A percentile compares a stretch with the other conserved stretches of the same genome.
Evolutionary conservation across 2,329 filamentous ascomycete species (phyloP).

Genomic region (Calonectria hawksworthii): DNA sequence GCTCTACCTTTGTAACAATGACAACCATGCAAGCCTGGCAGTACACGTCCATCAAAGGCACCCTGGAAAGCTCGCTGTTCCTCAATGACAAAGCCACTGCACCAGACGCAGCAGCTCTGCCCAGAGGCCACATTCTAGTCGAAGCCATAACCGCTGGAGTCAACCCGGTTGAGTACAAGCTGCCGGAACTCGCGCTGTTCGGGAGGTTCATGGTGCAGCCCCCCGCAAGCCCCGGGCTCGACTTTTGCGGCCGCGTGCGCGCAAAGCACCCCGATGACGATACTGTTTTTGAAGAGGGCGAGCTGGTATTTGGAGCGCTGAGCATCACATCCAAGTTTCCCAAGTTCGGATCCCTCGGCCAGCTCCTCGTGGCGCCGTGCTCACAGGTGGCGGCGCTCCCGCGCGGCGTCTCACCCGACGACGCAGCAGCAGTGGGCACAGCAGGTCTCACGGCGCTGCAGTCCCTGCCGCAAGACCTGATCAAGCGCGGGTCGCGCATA

Average conservation of each 20-base stretch:
- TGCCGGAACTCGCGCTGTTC: constrained; percentile 52
- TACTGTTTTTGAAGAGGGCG: neutral
- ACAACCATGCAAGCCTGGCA: constrained; percentile 17
- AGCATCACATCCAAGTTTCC: constrained; percentile 13
- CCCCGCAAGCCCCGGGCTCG: constrained; percentile 57
- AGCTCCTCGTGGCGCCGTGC: constrained; percentile 3
- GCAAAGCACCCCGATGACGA: constrained; percentile 21
- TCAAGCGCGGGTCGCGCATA: constrained; percentile 32
- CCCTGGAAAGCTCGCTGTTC: constrained; percentile 2
- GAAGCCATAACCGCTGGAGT: constrained; percentile 52
- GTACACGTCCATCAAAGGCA: constrained; percentile 8
- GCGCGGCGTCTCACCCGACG: constrained; percentile 24
- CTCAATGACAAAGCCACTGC: constrained; percentile 14
- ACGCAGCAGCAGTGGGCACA: constrained; percentile 41
- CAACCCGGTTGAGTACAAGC: constrained; percentile 59
- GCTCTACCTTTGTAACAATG: neutral
- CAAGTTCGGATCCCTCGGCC: constrained; percentile 21
- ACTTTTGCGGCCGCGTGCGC: constrained; percentile 62
- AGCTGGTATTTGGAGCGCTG: constrained; percentile 19
- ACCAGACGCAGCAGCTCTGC: neutral
- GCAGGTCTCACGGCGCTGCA: constrained; percentile 42
- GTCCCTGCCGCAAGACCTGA: constrained; percentile 33
- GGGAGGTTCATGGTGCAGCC: constrained; percentile 37
- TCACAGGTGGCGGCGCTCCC: constrained; percentile 5
- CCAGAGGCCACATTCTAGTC: constrained; percentile 48